Conservation (phyloP, 257 asterid genomes). For the Ophiorrhiza pumila region DNA sequence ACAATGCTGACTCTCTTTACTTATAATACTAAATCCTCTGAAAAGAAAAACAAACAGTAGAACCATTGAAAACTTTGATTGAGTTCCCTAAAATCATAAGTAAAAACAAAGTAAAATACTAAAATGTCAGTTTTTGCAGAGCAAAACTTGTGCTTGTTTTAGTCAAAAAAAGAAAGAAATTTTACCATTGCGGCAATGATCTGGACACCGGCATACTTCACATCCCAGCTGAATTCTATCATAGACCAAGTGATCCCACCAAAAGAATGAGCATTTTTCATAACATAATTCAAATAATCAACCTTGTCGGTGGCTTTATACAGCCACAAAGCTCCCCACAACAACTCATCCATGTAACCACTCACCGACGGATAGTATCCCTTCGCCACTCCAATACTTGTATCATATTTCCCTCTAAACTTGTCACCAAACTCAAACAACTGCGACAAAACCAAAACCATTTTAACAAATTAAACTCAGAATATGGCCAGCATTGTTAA, state of each 20-base stretch:
- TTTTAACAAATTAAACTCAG: not conserved
- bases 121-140: no score
- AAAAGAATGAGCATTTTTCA: constrained; percentile 46
- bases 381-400: constrained; percentile 63
- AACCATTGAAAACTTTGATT: no score
- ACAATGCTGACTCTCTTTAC: no score
- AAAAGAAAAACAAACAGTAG: no score
- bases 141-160: no score
- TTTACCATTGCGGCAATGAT: constrained; percentile 67
- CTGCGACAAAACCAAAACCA: constrained; percentile 28
- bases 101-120: no score
- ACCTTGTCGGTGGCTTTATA: constrained; percentile 75
- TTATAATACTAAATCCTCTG: no score
- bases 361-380: constrained; percentile 84
- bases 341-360: constrained; percentile 82
- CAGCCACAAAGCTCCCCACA: constrained; percentile 94
- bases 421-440: constrained; percentile 84
- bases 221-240: constrained; percentile 91
- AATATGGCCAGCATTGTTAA: not conserved
- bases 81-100: no score
- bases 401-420: constrained; percentile 68
- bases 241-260: constrained; percentile 92
- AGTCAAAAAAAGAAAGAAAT: not conserved
- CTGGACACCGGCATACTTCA: constrained; percentile 77
- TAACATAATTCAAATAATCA: constrained; percentile 47